Percentiles rank a stretch among this genome's conserved stretches.
Evolutionary conservation across 1,284 basidiomycete genomes (phyloP).

Genomic region (Pseudozyma sp.): DNA sequence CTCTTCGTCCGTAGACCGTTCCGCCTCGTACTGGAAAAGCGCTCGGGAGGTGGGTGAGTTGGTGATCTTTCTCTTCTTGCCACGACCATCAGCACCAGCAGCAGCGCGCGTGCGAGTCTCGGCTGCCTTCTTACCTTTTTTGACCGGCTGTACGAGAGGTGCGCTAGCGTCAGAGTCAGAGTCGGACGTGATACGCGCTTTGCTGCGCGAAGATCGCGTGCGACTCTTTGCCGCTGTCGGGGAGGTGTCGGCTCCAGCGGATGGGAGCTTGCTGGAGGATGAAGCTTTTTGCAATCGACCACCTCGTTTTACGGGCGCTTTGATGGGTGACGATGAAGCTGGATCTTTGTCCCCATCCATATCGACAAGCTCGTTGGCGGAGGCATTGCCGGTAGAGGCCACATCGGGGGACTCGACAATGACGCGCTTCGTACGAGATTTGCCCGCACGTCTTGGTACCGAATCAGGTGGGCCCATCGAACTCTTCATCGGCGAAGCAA

Average conservation of each 20-base stretch:
- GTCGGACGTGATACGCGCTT: slow-evolving; percentile 14
- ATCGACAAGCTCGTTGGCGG: background rate
- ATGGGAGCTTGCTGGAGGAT: background rate
- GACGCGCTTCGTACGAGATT: slow-evolving; percentile 12
- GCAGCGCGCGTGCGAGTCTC: background rate
- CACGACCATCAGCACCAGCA: background rate
- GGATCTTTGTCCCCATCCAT: slow-evolving; percentile 18
- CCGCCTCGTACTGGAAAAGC: slow-evolving; percentile 76
- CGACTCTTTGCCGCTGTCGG: slow-evolving; percentile 22
- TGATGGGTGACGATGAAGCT: slow-evolving; percentile 38
- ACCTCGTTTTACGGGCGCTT: slow-evolving; percentile 24
- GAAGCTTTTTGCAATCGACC: slow-evolving; percentile 26
- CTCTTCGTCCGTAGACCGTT: slow-evolving; percentile 81
- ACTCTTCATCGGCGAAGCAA: slow-evolving; percentile 25
- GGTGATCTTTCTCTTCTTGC: slow-evolving; percentile 51
- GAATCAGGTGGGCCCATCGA: slow-evolving; percentile 50
- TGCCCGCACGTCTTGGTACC: slow-evolving; percentile 33
- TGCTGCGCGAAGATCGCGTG: slow-evolving; percentile 2
- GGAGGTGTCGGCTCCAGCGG: slow-evolving; percentile 14
- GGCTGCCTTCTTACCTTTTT: slow-evolving; percentile 27
- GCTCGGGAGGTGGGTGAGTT: slow-evolving; percentile 69
- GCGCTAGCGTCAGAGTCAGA: slow-evolving; percentile 1
- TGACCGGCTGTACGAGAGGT: background rate
- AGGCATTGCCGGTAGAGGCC: background rate
- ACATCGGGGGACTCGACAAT: slow-evolving; percentile 32